Conservation (phyloP, 176 grass and related monocot species). For the Phragmites australis region DNA sequence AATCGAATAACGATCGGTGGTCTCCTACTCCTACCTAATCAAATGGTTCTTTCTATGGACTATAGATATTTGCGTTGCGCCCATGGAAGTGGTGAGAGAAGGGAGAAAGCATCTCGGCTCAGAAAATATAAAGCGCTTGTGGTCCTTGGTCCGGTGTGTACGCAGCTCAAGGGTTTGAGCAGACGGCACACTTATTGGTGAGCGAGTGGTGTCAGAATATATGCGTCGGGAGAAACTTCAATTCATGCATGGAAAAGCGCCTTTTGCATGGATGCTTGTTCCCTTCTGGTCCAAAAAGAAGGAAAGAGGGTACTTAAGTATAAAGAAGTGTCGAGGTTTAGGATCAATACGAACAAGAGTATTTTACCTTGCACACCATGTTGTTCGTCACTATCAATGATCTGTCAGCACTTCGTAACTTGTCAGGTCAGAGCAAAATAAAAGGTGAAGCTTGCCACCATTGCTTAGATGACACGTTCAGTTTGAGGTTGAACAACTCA, state of each 20-base stretch:
- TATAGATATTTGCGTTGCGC: background rate
- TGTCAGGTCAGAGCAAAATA: no score
- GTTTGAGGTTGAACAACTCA: no score
- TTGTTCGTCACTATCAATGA: no score
- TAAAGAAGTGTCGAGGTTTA: no score
- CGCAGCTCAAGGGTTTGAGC: background rate
- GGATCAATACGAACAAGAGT: no score
- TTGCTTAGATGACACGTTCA: no score
- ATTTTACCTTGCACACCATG: no score
- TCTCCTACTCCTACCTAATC: conserved; percentile 16
- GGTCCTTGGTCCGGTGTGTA: conserved; percentile 23
- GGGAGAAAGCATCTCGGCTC: background rate
- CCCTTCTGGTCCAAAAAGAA: background rate
- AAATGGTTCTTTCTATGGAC: background rate
- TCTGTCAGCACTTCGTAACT: no score
- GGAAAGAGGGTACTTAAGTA: no score
- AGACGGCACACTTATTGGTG: background rate
- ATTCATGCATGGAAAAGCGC: conserved; percentile 2
- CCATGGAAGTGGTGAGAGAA: background rate
- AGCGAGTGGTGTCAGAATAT: conserved; percentile 52
- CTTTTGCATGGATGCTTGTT: conserved; percentile 32
- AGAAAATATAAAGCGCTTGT: conserved; percentile 19
- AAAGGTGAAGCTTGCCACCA: no score
- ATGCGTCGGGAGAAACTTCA: conserved; percentile 47
- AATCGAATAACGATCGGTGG: conserved; percentile 31